Base-by-base conservation (phyloP, 805 yeast genomes). In the Schwanniomyces sp. region DNA sequence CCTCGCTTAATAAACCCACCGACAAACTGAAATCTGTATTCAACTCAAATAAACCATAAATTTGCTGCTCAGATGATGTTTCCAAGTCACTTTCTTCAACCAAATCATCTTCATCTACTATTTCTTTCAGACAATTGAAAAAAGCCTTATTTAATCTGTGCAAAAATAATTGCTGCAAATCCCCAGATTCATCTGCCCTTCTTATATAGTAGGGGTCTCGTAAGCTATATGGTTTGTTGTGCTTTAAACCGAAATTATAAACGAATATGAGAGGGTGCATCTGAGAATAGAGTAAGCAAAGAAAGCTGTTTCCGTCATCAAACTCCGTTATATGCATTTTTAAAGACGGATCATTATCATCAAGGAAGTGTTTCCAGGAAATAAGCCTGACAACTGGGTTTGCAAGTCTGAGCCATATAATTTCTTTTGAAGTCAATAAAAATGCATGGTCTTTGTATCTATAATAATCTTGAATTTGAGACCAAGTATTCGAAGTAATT, bases 321-420 rank as follows among this genome's bases (percentile, higher is more conserved):
- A 61, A 36, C 8, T 56, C 45, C 10, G 65, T 59, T 1, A 75
- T 58, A 2, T 61, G 52, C 45, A 86, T 47, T 44, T 61, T 66
- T 46, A 84, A 54, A 0, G 88, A 74, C 1, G 78, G 75, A 54
- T 88, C 96, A 0, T 61, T 52, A 7, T 77, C 72, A 38, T 76
- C 75, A 18, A 86, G 63, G 50, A 67, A 79, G 62, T 90, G 96
- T 50, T 84, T 85, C 91, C 95, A 87, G 0, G 91, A 78, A 1
- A 89, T 56, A 2, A 80, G 49, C 48, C 86, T 72, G 27, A 65
- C 65, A n/a, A 80, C 58, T 3, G 65, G 62, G 7, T 52, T 57
- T 1, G 49, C 10, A 66, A 64, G 12, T 53, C 45, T 14, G 16
- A 85, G 54, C 74, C 91, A 68, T 0, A 81, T 75, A 7, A 91